phyloP scores from a whole-genome alignment of 208 protist species.

The Leishmania turanica region DNA sequence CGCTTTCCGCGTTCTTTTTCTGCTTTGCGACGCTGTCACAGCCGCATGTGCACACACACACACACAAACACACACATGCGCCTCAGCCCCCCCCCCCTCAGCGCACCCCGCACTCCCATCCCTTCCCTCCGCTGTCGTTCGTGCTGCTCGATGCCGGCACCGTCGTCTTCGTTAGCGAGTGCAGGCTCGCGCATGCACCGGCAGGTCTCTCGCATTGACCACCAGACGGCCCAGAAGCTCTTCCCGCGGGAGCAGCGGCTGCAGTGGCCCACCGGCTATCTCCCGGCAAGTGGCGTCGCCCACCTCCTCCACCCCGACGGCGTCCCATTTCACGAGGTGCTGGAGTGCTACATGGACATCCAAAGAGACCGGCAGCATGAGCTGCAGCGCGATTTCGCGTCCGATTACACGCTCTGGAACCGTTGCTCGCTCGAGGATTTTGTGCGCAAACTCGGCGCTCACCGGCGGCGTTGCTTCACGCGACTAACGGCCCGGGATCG shows the following conservation, averaged over 20 bases:
- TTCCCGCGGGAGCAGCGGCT: conserved; percentile 52
- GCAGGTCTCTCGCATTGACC: conserved; percentile 50
- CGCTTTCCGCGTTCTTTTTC: background rate
- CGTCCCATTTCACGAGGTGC: conserved; percentile 54
- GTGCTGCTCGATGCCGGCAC: background rate
- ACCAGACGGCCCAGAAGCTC: conserved; percentile 29
- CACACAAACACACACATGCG: background rate
- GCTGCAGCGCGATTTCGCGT: conserved; percentile 76
- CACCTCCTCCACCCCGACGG: conserved; percentile 67
- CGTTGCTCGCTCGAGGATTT: conserved; percentile 54
- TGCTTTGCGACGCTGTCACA: background rate
- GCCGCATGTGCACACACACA: background rate
- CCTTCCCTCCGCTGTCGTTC: background rate
- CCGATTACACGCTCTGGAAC: conserved; percentile 78
- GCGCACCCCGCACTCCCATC: background rate
- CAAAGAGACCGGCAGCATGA: conserved; percentile 39
- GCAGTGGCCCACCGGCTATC: conserved; percentile 69
- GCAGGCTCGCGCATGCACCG: conserved; percentile 38
- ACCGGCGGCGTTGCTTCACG: conserved; percentile 34
- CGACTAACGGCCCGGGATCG: conserved; percentile 39
- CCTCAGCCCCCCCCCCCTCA: background rate
- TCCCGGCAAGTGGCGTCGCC: conserved; percentile 73
- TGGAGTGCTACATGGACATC: conserved; percentile 62
- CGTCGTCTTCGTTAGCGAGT: conserved; percentile 5
- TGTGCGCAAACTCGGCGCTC: conserved; percentile 31